Conservation (phyloP, 2,329 filamentous ascomycete genomes). For the Trichoderma brevicompactum region DNA sequence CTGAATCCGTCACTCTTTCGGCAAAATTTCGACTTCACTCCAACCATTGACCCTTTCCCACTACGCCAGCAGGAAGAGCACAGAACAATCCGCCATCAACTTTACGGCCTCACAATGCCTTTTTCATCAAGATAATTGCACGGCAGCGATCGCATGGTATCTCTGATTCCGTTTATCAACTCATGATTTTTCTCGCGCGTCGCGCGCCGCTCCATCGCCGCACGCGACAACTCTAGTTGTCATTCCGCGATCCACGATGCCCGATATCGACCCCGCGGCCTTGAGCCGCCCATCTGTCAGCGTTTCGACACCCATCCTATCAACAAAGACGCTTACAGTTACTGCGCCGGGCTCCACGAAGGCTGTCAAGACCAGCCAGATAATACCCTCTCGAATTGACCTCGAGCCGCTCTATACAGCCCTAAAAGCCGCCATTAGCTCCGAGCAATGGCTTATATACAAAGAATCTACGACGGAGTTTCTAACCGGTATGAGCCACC, state of each 20-base stretch:
- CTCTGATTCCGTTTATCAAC: constrained; percentile 46
- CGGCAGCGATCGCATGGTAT: constrained; percentile 49
- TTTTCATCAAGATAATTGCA: constrained; percentile 50
- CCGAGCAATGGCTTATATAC: constrained; percentile 66
- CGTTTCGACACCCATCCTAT: constrained; percentile 62
- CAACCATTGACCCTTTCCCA: constrained; percentile 39
- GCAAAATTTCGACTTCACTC: constrained; percentile 45
- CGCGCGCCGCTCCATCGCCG: constrained; percentile 52
- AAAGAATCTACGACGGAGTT: constrained; percentile 67
- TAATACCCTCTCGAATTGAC: constrained; percentile 68
- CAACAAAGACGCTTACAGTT: constrained; percentile 61
- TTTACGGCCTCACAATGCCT: constrained; percentile 46
- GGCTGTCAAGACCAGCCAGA: constrained; percentile 62
- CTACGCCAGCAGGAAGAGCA: constrained; percentile 31
- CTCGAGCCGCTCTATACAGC: constrained; percentile 67
- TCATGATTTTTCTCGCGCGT: constrained; percentile 49
- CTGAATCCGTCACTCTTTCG: constrained; percentile 29
- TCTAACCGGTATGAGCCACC: constrained; percentile 56
- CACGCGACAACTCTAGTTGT: constrained; percentile 51
- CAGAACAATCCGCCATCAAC: constrained; percentile 46
- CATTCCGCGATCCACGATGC: constrained; percentile 52
- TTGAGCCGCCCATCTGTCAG: constrained; percentile 64
- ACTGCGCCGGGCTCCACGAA: constrained; percentile 56
- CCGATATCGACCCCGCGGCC: constrained; percentile 72
- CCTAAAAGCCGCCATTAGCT: constrained; percentile 62